phyloP scores from a whole-genome alignment of 352 stramenopile species.

The Phytopythium litorale region DNA sequence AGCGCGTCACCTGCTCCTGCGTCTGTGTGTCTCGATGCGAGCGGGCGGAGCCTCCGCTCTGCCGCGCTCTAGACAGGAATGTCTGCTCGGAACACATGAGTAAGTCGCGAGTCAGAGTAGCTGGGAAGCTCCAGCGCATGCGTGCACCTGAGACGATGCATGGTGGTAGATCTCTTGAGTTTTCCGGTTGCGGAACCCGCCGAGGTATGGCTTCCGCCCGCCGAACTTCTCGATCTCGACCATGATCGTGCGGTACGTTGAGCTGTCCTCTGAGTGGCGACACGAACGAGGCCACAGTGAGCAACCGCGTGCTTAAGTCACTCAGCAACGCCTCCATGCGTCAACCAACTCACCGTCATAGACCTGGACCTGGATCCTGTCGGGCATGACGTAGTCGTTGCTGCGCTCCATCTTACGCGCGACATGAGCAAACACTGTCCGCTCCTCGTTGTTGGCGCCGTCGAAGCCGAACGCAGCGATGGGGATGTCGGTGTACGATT shows the following conservation, averaged over 20 bases:
- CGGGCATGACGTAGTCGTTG: conserved; percentile 85
- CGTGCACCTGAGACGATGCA: conserved; percentile 70
- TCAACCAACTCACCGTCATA: conserved; percentile 30
- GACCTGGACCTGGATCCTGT: conserved; percentile 75
- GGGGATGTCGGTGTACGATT: conserved; percentile 29
- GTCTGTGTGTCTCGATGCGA: conserved; percentile 90
- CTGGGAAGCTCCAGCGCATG: not conserved
- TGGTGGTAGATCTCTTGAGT: conserved; percentile 91
- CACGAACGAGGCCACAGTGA: not conserved
- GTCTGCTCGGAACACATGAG: conserved; percentile 23
- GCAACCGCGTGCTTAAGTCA: not conserved
- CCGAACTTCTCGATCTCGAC: conserved; percentile 79
- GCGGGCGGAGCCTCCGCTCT: conserved; percentile 26
- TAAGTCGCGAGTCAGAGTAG: not conserved
- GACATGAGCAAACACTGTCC: conserved; percentile 47
- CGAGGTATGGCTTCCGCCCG: conserved; percentile 82
- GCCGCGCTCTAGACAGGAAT: conserved; percentile 41
- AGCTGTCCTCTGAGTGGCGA: conserved; percentile 28
- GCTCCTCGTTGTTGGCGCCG: conserved; percentile 26
- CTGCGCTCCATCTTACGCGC: conserved; percentile 31
- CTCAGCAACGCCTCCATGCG: not conserved
- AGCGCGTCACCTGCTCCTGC: conserved; percentile 66
- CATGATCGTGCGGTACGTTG: conserved; percentile 36
- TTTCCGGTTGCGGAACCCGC: conserved; percentile 86
- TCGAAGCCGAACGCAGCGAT: conserved; percentile 36